Evolutionary conservation across 345 rosid species (phyloP).

Genomic region (Gynandropsis gynandra): DNA sequence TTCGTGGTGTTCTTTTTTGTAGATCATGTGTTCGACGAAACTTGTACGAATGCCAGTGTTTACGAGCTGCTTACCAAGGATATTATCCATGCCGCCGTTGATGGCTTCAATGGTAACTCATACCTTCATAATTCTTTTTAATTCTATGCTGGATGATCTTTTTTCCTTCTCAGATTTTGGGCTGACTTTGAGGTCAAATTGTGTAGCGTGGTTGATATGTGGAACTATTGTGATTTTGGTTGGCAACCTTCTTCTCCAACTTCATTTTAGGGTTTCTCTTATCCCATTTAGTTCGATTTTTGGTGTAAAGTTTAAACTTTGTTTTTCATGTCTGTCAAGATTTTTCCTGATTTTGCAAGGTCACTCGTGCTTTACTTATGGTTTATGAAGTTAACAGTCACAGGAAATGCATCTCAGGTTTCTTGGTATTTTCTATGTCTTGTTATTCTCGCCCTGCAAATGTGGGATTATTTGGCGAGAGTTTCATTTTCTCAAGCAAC

Average conservation of each 20-base stretch:
- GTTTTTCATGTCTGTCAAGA: no score
- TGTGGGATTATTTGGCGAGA: no score
- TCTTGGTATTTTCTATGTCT: no score
- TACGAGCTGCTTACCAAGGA: slow-evolving; percentile 79
- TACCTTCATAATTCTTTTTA: background rate
- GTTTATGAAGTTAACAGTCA: background rate
- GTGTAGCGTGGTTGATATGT: slow-evolving; percentile 16
- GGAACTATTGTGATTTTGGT: slow-evolving; percentile 3
- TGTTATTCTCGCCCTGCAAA: no score
- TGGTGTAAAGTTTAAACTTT: no score
- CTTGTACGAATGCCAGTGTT: slow-evolving; percentile 50
- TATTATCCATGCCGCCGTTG: slow-evolving; percentile 64
- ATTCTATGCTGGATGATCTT: slow-evolving; percentile 3
- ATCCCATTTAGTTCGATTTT: no score
- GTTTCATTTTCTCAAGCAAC: no score
- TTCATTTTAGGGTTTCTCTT: background rate
- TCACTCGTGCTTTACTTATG: no score
- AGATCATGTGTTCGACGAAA: slow-evolving; percentile 85
- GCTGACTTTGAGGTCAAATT: no score
- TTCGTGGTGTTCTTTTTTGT: slow-evolving; percentile 2
- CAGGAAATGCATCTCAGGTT: no score
- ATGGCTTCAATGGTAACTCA: slow-evolving; percentile 71
- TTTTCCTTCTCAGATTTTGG: no score
- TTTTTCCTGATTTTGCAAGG: no score
- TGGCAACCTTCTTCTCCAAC: background rate